Evolutionary conservation across 805 yeast genomes (phyloP).

Genomic region (Yarrowia sp.): DNA sequence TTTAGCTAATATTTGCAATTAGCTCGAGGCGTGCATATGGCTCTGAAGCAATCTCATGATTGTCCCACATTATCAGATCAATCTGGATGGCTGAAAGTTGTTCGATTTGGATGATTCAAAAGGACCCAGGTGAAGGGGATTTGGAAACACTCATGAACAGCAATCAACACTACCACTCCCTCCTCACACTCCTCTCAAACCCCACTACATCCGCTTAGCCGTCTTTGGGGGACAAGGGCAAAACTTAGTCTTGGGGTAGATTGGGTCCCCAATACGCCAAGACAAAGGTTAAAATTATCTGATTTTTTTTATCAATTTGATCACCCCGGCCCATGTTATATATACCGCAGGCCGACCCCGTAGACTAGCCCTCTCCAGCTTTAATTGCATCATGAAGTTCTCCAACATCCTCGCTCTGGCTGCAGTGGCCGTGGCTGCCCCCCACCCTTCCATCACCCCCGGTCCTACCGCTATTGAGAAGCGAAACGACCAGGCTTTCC

Average conservation of each 20-base stretch:
- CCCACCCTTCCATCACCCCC: conserved; percentile 21
- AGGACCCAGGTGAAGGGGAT: too few species aligned
- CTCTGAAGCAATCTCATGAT: conserved; percentile 1
- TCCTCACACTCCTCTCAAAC: too few species aligned
- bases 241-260: conserved; percentile 10
- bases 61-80: not conserved
- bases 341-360: not conserved
- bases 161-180: too few species aligned
- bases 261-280: conserved; percentile 15
- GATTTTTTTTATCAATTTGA: conserved; percentile 25
- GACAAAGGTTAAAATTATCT: conserved; percentile 15
- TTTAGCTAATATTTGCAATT: not conserved
- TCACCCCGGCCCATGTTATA: not conserved
- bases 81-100: not conserved
- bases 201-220: too few species aligned
- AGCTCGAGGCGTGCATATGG: not conserved
- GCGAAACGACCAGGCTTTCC: conserved; percentile 19
- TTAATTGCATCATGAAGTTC: not conserved
- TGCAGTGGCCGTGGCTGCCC: conserved; percentile 21
- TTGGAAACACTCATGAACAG: too few species aligned
- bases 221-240: not conserved
- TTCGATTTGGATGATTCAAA: not conserved
- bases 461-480: conserved; percentile 1
- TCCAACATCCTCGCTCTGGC: conserved; percentile 5
- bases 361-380: not conserved